Evolutionary conservation across 176 grass and related monocot genomes (phyloP).

Genomic region (Aechmea fasciata): DNA sequence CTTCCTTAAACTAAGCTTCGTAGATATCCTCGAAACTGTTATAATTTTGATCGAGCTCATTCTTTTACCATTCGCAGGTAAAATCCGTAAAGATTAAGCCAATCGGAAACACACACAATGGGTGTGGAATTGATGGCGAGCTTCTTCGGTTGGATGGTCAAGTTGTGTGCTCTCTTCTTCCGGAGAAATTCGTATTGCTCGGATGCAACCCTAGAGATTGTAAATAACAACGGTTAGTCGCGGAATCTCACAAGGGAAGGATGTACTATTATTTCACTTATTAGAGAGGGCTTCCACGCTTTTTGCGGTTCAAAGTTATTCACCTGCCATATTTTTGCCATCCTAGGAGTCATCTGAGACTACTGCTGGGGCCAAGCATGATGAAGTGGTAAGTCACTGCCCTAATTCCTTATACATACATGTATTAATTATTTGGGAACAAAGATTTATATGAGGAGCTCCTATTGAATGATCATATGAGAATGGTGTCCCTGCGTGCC

Average conservation of each 20-base stretch:
- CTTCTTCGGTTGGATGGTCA: slow-evolving; percentile 44
- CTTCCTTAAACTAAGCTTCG: not conserved
- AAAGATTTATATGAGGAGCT: no score
- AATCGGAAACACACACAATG: slow-evolving; percentile 46
- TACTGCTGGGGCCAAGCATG: no score
- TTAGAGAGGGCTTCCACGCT: no score
- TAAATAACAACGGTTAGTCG: slow-evolving; percentile 5
- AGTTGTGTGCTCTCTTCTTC: slow-evolving; percentile 57
- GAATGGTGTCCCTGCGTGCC: no score
- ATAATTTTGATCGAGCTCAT: not conserved
- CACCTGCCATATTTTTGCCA: not conserved
- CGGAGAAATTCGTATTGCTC: slow-evolving; percentile 53
- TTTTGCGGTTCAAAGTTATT: no score
- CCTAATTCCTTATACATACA: no score
- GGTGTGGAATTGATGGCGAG: slow-evolving; percentile 76
- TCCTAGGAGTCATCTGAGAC: no score
- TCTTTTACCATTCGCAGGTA: slow-evolving; percentile 48
- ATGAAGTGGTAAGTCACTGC: no score
- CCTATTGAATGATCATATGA: no score
- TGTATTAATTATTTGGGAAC: no score
- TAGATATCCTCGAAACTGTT: not conserved
- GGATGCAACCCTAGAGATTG: slow-evolving; percentile 26
- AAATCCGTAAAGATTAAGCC: slow-evolving; percentile 63
- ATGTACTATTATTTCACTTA: no score
- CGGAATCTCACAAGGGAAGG: no score